phyloP scores from a whole-genome alignment of 352 stramenopile genomes.

The Phytophthora tubulina region DNA sequence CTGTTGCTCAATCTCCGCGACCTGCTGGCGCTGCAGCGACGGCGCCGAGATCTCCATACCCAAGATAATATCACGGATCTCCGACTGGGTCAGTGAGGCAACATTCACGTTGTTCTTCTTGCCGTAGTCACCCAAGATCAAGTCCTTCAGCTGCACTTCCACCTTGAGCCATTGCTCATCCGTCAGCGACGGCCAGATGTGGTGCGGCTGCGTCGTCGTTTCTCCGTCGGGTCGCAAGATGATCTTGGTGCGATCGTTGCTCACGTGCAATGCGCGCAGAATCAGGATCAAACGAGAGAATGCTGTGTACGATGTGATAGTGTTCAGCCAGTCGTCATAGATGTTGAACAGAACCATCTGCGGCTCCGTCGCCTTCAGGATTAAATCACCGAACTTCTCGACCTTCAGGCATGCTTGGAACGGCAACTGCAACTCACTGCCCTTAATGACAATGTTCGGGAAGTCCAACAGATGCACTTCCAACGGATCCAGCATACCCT shows the following conservation, averaged over 20 bases:
- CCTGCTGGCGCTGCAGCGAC: slow-evolving; percentile 99
- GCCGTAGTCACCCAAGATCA: slow-evolving; percentile 99
- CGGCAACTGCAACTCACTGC: slow-evolving; percentile 98
- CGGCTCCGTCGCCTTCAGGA: slow-evolving; percentile 99
- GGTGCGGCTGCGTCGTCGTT: slow-evolving; percentile 98
- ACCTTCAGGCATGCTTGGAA: slow-evolving; percentile 99
- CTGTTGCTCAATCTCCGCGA: slow-evolving; percentile 99
- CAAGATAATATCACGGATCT: slow-evolving; percentile 99
- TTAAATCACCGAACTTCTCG: slow-evolving; percentile 99
- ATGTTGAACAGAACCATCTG: slow-evolving; percentile 99
- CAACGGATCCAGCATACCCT: slow-evolving; percentile 99
- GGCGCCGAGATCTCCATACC: slow-evolving; percentile 99
- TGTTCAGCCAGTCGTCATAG: slow-evolving; percentile 99
- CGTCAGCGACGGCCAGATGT: slow-evolving; percentile 99
- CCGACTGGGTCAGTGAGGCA: slow-evolving; percentile 98
- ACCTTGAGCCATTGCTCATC: slow-evolving; percentile 99
- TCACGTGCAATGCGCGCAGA: slow-evolving; percentile 98
- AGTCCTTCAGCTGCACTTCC: slow-evolving; percentile 99
- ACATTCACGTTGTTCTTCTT: slow-evolving; percentile 99
- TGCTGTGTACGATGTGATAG: slow-evolving; percentile 99
- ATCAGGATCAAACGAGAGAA: slow-evolving; percentile 99
- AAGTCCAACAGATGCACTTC: slow-evolving; percentile 99
- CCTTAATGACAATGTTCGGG: slow-evolving; percentile 99
- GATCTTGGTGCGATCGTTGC: slow-evolving; percentile 95
- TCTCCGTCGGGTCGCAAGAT: slow-evolving; percentile 98